Percentiles rank a stretch among this genome's conserved stretches.
Conservation (phyloP, 2,329 filamentous ascomycete species). For the Alternaria alternata region DNA sequence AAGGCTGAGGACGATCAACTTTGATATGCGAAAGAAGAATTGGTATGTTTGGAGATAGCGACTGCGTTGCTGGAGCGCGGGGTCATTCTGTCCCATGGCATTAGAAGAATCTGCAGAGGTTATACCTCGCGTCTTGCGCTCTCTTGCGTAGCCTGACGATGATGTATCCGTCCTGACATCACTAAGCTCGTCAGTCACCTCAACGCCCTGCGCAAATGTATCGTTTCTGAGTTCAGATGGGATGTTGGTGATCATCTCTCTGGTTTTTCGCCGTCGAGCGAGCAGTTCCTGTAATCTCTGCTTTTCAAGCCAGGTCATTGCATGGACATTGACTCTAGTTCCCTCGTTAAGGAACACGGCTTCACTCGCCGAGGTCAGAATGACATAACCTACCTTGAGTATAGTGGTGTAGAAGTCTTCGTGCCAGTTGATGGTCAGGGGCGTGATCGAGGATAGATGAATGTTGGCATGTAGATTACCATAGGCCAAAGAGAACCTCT, state of each 20-base stretch:
- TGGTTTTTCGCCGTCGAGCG: constrained; percentile 51
- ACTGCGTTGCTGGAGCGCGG: constrained; percentile 79
- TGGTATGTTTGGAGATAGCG: constrained; percentile 79
- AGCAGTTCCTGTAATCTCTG: constrained; percentile 83
- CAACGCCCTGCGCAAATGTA: constrained; percentile 47
- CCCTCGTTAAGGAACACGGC: constrained; percentile 96
- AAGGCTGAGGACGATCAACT: constrained; percentile 67
- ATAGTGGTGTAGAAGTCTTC: constrained; percentile 97
- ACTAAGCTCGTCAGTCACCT: constrained; percentile 47
- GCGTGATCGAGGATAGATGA: constrained; percentile 71
- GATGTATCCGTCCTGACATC: constrained; percentile 40
- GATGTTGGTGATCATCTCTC: constrained; percentile 48
- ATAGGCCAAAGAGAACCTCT: constrained; percentile 76
- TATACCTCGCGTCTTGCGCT: constrained; percentile 66
- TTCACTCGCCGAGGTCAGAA: constrained; percentile 92
- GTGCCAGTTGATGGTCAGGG: constrained; percentile 79
- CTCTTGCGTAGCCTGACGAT: constrained; percentile 68
- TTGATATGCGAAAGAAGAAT: constrained; percentile 78
- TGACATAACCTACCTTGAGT: constrained; percentile 83
- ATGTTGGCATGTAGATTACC: constrained; percentile 92
- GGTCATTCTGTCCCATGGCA: constrained; percentile 58
- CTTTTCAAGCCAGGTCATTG: constrained; percentile 90
- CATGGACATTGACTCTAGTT: constrained; percentile 73
- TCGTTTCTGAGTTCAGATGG: constrained; percentile 55
- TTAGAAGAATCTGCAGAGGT: constrained; percentile 31